These are phyloP conservation scores for Rhododendron kiyosumense DNA, from an alignment of 148 eudicot species.

Conservation along the genomic window DNA sequence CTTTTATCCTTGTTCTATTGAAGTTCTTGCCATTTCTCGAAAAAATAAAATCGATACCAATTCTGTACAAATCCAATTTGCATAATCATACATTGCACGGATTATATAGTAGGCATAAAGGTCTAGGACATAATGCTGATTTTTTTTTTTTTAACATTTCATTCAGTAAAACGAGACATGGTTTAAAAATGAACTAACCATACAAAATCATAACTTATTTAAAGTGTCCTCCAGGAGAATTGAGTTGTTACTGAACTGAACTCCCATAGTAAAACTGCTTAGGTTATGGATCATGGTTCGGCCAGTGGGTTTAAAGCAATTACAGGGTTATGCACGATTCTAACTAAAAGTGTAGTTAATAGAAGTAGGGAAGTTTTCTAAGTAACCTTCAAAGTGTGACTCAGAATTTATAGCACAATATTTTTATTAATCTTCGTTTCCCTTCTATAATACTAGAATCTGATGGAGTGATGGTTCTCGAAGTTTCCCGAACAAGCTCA, in stretches of 20 bases:
- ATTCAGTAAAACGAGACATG: too few relatives aligned
- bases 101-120: background rate
- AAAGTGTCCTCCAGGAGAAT: background rate
- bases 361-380: background rate
- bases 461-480: background rate
- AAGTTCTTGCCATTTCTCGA: background rate
- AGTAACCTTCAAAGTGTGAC: background rate
- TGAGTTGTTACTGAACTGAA: background rate
- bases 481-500: background rate
- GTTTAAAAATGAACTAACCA: background rate
- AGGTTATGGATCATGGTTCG: background rate
- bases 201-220: background rate
- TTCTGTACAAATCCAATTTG: background rate
- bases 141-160: background rate
- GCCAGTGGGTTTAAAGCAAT: background rate
- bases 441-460: background rate
- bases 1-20: background rate
- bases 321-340: background rate
- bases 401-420: background rate
- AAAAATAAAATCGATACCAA: background rate
- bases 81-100: background rate
- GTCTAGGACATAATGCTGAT: background rate
- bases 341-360: too few relatives aligned
- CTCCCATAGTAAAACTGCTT: background rate
- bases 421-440: background rate